Evolutionary conservation across 352 stramenopile species (phyloP).

Genomic region (Globisporangium ultimum): DNA sequence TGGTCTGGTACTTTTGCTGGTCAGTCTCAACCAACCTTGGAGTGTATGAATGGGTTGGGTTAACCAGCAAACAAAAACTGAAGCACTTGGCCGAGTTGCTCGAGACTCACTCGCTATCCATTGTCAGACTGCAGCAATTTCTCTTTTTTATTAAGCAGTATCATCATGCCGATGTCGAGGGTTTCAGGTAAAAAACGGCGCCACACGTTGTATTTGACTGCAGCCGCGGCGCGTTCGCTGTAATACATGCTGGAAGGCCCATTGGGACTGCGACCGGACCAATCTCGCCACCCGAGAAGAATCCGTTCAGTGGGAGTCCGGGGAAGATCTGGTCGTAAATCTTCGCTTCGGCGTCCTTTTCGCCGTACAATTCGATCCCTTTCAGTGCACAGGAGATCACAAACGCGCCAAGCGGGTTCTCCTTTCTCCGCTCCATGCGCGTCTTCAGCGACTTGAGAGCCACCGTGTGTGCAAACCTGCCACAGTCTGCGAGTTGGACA

Average conservation of each 20-base stretch:
- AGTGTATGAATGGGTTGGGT: no score
- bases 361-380: conserved; percentile 22
- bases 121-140: background rate
- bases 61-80: no score
- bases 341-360: conserved; percentile 20
- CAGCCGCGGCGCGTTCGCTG: conserved; percentile 16
- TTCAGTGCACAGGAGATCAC: conserved; percentile 26
- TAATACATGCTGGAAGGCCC: conserved; percentile 9
- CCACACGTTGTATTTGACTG: conserved; percentile 48
- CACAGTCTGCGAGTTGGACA: conserved; percentile 18
- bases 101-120: background rate
- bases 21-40: no score
- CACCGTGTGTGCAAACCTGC: conserved; percentile 16
- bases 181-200: conserved; percentile 34
- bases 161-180: conserved; percentile 10
- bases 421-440: conserved; percentile 5
- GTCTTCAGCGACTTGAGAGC: conserved; percentile 14
- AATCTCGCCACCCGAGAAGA: conserved; percentile 31
- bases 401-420: conserved; percentile 29
- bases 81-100: no score
- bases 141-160: no score
- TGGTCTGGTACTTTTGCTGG: no score
- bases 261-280: conserved; percentile 32
- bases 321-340: conserved; percentile 22
- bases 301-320: conserved; percentile 24